Evolutionary conservation across 2,329 filamentous ascomycete genomes (phyloP).

Genomic region (Sporothrix brasiliensis): DNA sequence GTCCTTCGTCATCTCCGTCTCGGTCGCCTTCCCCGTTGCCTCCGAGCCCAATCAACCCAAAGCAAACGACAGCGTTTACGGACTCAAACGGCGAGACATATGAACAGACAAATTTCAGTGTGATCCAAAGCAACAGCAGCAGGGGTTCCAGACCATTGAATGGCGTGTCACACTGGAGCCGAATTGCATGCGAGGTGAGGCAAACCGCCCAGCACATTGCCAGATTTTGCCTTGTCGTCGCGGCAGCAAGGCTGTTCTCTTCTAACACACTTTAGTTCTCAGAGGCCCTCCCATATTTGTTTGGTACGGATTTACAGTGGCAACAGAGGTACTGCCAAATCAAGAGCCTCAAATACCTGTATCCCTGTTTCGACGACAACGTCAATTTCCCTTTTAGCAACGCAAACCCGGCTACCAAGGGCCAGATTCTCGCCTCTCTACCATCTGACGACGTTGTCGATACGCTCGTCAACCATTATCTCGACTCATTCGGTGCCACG

Average conservation of each 20-base stretch:
- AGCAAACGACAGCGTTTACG: neutral
- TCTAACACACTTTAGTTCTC: slow-evolving; percentile 35
- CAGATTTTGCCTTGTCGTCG: neutral
- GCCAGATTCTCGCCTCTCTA: slow-evolving; percentile 35
- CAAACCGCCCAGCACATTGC: neutral
- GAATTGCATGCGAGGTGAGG: slow-evolving; percentile 36
- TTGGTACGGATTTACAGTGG: slow-evolving; percentile 38
- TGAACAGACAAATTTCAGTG: neutral
- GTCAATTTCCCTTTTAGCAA: slow-evolving; percentile 40
- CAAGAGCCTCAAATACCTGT: slow-evolving; percentile 37
- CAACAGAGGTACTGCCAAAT: slow-evolving; percentile 37
- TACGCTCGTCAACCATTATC: slow-evolving; percentile 37
- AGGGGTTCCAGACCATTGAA: neutral
- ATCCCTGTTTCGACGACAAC: slow-evolving; percentile 34
- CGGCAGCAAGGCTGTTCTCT: neutral
- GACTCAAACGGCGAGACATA: slow-evolving; percentile 11
- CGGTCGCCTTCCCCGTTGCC: neutral
- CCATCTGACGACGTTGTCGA: slow-evolving; percentile 37
- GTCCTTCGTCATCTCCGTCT: slow-evolving; percentile 1
- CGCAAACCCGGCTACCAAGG: slow-evolving; percentile 32
- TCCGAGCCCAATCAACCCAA: neutral
- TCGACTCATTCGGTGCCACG: slow-evolving; percentile 38
- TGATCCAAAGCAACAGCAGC: slow-evolving; percentile 1
- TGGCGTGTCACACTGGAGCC: slow-evolving; percentile 35
- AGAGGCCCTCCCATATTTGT: slow-evolving; percentile 38